Evolutionary conservation across 208 protist genomes (phyloP), one percentile per base, ranked within the genome.

Genomic region (Trypanosoma vivax): DNA sequence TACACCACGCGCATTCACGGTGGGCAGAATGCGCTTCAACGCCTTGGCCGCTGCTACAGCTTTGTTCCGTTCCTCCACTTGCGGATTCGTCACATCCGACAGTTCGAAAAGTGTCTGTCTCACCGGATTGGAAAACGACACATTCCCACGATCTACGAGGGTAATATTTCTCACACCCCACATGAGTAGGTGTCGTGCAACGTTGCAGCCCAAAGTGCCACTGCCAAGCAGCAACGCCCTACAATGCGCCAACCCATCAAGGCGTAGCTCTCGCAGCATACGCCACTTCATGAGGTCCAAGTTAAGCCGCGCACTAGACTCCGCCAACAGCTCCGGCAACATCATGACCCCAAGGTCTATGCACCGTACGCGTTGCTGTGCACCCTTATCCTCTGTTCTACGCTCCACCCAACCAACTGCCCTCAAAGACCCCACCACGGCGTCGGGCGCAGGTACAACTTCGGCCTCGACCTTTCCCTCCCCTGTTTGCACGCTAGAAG

Each of bases 201-300:
- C 96, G 61, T 98, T 96, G 78, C 98, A 99, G 25, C 98, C 98
- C 6, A 99, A 81, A 5, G 98, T 99, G 24, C 98, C 98, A 21
- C 92, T 77, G 16, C 98, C 98, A 21, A 99, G 70, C 6, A 99
- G 64, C 0, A 99, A 76, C 27, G 86, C 96, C 48, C 73, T 86
- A 47, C 84, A 92, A 14, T 48, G n/a, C n/a, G 74, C 52, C 0
- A 99, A 49, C 11, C 42, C 34, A n/a, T 93, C 80, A 21, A 98
- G 77, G 19, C 97, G 60, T 7, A 99, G 69, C 14, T 73, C 59
- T 0, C 97, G 97, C 39, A 98, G 42, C 65, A 98, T 76, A 19
- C 97, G 80, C 97, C 98, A 99, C 57, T 96, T 88, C 97, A 99
- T 99, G 45, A 99, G 67, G 28, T 86, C 73, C 3, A 99, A 53